Evolutionary conservation across 805 yeast genomes (phyloP).

Genomic region (Yamadazyma tumulicola): DNA sequence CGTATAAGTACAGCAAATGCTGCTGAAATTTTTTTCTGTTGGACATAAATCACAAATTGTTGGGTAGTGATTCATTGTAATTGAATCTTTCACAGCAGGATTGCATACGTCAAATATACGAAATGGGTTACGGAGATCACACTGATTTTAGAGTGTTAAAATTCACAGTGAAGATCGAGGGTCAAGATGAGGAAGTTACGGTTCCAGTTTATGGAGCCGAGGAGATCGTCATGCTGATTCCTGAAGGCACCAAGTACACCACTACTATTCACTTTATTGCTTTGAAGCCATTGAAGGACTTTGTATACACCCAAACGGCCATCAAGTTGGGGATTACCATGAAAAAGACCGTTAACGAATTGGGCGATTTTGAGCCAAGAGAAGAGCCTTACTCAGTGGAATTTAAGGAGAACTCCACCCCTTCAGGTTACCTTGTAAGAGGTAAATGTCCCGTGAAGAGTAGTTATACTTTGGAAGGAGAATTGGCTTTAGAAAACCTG

Average conservation of each 20-base stretch:
- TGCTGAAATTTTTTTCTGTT: too few relatives aligned
- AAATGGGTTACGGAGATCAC: constrained; percentile 17
- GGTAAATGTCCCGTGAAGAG: constrained; percentile 29
- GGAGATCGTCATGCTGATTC: constrained; percentile 27
- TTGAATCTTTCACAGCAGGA: too few relatives aligned
- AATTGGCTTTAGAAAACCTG: constrained; percentile 22
- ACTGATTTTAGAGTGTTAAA: constrained; percentile 32
- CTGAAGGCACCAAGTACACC: constrained; percentile 33
- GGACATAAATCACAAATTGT: too few relatives aligned
- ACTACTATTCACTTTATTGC: constrained; percentile 33
- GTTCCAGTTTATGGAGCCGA: constrained; percentile 29
- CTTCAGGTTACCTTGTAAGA: constrained; percentile 37
- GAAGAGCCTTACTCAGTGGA: constrained; percentile 29
- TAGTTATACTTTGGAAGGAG: constrained; percentile 32
- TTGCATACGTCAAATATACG: too few relatives aligned
- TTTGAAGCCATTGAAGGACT: constrained; percentile 23
- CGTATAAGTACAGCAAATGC: too few relatives aligned
- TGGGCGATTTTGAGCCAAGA: constrained; percentile 34
- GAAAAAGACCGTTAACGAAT: constrained; percentile 23
- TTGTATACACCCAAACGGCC: constrained; percentile 33
- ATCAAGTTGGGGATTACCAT: constrained; percentile 34
- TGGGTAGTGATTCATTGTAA: too few relatives aligned
- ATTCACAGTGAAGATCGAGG: constrained; percentile 29
- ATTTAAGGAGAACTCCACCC: constrained; percentile 34
- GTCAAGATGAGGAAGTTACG: constrained; percentile 19